A percentile compares a stretch with the other conserved stretches of the same genome.
phyloP scores from a whole-genome alignment of 768 basidiomycete species.

The Hericium alpestre region DNA sequence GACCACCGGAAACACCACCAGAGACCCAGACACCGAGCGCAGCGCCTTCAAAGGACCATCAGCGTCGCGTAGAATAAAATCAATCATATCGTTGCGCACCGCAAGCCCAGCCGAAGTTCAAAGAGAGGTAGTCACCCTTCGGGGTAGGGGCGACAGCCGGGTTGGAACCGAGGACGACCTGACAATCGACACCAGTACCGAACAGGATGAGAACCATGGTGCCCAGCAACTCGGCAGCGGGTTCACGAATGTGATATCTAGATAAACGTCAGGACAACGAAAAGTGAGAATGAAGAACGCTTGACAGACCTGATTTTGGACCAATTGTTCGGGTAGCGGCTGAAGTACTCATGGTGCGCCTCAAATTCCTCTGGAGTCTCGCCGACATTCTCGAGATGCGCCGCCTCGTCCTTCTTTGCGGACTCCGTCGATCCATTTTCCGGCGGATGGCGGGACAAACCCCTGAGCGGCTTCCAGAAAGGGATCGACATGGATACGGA shows the following conservation, averaged over 20 bases:
- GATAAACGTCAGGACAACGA: not conserved
- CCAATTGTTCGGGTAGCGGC: conserved; percentile 13
- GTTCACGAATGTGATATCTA: conserved; percentile 4
- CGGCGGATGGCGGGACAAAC: not conserved
- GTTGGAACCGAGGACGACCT: conserved; percentile 8
- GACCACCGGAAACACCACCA: conserved; percentile 60
- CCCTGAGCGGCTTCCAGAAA: not conserved
- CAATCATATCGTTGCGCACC: conserved; percentile 5
- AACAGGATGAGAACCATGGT: conserved; percentile 8
- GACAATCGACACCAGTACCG: conserved; percentile 7
- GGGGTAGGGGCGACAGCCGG: conserved; percentile 12
- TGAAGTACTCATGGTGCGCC: conserved; percentile 1
- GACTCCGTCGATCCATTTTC: not conserved
- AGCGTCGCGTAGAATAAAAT: not conserved
- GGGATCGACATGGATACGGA: not conserved
- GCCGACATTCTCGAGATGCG: not conserved
- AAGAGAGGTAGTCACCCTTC: conserved; percentile 15
- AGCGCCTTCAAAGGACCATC: conserved; percentile 25
- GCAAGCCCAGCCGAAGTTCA: conserved; percentile 15
- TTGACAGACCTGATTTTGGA: conserved; percentile 11
- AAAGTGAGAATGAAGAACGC: not conserved
- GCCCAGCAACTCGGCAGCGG: conserved; percentile 3
- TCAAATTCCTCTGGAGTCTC: not conserved
- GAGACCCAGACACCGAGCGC: conserved; percentile 62
- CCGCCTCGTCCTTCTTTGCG: not conserved